Conservation (phyloP, 345 rosid genomes). For the Rhodamnia rubescens region DNA sequence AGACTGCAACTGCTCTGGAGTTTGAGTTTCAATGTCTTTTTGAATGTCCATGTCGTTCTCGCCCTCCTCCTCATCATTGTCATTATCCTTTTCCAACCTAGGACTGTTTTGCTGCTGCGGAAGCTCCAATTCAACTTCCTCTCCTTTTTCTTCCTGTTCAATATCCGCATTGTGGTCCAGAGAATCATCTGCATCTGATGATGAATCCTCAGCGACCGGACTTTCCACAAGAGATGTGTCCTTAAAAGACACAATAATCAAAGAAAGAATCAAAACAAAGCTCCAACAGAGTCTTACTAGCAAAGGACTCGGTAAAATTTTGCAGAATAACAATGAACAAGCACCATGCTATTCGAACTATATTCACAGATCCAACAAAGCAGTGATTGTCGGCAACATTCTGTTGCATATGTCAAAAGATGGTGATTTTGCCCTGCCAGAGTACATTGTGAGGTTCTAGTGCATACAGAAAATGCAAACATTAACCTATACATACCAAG, state of each 20-base stretch:
- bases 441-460: neutral
- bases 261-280: neutral
- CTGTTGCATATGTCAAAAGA: neutral
- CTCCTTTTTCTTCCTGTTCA: conserved; percentile 39
- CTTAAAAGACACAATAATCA: conserved; percentile 16
- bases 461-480: neutral
- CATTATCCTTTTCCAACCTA: conserved; percentile 20
- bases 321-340: neutral
- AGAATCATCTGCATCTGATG: conserved; percentile 61
- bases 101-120: conserved; percentile 30
- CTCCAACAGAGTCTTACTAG: neutral
- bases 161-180: conserved; percentile 48
- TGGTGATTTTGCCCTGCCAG: neutral
- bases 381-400: neutral
- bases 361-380: neutral
- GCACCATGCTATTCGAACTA: neutral
- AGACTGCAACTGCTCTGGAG: conserved; percentile 21
- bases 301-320: neutral
- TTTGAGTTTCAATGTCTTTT: conserved; percentile 23
- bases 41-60: conserved; percentile 34
- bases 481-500: neutral
- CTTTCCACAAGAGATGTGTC: conserved; percentile 56
- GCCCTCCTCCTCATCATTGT: conserved; percentile 21
- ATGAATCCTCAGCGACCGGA: conserved; percentile 56
- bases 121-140: conserved; percentile 25